phyloP scores from a whole-genome alignment of 2,329 filamentous ascomycete species.

The Oidium heveae region DNA sequence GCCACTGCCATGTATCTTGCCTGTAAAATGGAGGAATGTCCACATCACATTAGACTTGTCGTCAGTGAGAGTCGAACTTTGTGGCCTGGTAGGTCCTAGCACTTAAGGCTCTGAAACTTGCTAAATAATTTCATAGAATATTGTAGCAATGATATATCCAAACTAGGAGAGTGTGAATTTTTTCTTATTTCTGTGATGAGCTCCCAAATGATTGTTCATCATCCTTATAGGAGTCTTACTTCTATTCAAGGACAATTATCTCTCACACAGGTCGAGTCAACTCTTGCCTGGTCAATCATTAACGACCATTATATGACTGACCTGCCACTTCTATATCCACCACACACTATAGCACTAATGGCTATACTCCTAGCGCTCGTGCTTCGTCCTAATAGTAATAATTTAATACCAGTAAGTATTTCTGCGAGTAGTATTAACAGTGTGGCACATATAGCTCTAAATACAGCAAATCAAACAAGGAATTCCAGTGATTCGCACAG shows the following conservation, averaged over 20 bases:
- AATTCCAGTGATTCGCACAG: constrained; percentile 6
- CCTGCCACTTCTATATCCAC: constrained; percentile 38
- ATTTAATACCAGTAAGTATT: constrained; percentile 18
- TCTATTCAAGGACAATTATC: constrained; percentile 34
- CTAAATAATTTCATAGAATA: constrained; percentile 21
- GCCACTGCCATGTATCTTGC: constrained; percentile 88
- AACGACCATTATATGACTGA: constrained; percentile 55
- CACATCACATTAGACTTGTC: constrained; percentile 83
- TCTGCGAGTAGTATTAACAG: constrained; percentile 14
- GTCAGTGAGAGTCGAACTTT: constrained; percentile 64
- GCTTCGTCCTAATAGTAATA: constrained; percentile 29
- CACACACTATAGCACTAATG: constrained; percentile 43
- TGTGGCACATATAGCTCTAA: constrained; percentile 13
- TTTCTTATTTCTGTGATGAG: constrained; percentile 48
- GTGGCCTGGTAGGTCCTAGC: constrained; percentile 37
- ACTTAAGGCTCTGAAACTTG: not conserved
- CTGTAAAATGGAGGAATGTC: constrained; percentile 94
- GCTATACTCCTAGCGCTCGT: constrained; percentile 45
- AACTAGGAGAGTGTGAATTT: constrained; percentile 53
- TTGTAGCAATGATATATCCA: constrained; percentile 36
- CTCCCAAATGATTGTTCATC: constrained; percentile 49
- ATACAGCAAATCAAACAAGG: constrained; percentile 9
- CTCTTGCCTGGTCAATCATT: constrained; percentile 42
- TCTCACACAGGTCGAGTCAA: constrained; percentile 36
- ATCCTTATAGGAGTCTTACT: constrained; percentile 42